A percentile compares a stretch with the other conserved stretches of the same genome.
Evolutionary conservation across 1,139 yeast species (phyloP).

Genomic region (Tardiomyces depauwii): DNA sequence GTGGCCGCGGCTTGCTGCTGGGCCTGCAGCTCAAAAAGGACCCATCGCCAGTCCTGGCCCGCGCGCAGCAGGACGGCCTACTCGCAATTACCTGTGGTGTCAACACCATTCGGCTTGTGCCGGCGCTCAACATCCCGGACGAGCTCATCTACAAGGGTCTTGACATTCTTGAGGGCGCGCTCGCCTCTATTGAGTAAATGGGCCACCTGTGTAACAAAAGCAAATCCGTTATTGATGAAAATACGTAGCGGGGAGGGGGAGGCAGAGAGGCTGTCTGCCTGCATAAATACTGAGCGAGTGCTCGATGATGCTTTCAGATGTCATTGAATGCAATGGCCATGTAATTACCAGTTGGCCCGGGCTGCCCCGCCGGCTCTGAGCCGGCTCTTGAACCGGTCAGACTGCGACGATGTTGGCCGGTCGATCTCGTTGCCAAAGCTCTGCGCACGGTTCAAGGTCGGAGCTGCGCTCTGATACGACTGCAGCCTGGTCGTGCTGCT

Average conservation of each 20-base stretch:
- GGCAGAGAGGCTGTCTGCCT: not conserved
- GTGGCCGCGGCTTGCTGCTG: slow-evolving; percentile 80
- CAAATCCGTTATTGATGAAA: not conserved
- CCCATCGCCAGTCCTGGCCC: slow-evolving; percentile 52
- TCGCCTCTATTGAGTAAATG: slow-evolving; percentile 14
- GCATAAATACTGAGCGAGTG: no score
- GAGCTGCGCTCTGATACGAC: not conserved
- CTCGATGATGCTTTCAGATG: no score
- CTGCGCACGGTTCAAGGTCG: not conserved
- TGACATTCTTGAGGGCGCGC: slow-evolving; percentile 42
- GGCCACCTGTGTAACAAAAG: no score
- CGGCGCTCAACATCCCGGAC: slow-evolving; percentile 77
- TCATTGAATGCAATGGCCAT: no score
- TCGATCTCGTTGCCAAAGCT: not conserved
- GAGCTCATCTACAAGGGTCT: slow-evolving; percentile 61
- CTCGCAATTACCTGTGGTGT: slow-evolving; percentile 84
- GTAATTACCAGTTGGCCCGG: not conserved
- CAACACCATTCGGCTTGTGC: slow-evolving; percentile 81
- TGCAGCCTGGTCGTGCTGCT: not conserved
- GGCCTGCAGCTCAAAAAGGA: slow-evolving; percentile 69
- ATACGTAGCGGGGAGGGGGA: not conserved
- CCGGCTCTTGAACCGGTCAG: not conserved
- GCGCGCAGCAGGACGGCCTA: slow-evolving; percentile 70
- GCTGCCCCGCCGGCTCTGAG: not conserved
- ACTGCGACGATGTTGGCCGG: not conserved